Evolutionary conservation across 2,329 filamentous ascomycete genomes (phyloP).

Genomic region (Botrytis porri): DNA sequence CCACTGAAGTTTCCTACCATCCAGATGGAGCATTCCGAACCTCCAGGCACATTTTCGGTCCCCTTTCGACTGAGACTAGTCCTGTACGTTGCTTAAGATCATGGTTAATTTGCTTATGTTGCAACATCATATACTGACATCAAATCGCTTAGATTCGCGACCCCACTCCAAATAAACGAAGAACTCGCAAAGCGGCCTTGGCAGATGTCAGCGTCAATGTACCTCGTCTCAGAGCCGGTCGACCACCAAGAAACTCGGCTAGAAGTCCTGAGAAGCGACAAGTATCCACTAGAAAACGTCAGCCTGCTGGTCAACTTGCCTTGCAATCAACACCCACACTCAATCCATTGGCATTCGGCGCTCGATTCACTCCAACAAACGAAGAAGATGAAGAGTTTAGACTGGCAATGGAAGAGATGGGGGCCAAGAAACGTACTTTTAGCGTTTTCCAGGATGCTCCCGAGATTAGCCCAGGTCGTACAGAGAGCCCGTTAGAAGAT

Average conservation of each 20-base stretch:
- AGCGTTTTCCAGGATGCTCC: slow-evolving; percentile 35
- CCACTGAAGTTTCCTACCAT: slow-evolving; percentile 63
- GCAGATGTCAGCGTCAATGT: slow-evolving; percentile 31
- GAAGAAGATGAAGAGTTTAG: slow-evolving; percentile 38
- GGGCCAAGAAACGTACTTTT: slow-evolving; percentile 33
- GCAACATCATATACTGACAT: slow-evolving; percentile 18
- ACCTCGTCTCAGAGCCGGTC: slow-evolving; percentile 27
- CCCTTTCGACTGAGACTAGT: slow-evolving; percentile 51
- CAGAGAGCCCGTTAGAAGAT: slow-evolving; percentile 37
- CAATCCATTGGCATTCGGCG: slow-evolving; percentile 31
- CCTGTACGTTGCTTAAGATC: slow-evolving; percentile 43
- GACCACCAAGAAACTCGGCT: slow-evolving; percentile 22
- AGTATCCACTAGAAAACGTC: slow-evolving; percentile 13
- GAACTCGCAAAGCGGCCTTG: slow-evolving; percentile 29
- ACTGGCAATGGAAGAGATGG: slow-evolving; percentile 32
- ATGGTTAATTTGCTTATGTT: background rate
- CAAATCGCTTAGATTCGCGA: slow-evolving; percentile 19
- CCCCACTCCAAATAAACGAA: slow-evolving; percentile 35
- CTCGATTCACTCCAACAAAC: slow-evolving; percentile 27
- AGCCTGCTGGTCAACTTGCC: slow-evolving; percentile 18
- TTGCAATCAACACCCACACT: slow-evolving; percentile 24
- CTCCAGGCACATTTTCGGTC: slow-evolving; percentile 58
- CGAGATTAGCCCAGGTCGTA: slow-evolving; percentile 35
- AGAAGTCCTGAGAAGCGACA: slow-evolving; percentile 27
- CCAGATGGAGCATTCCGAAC: slow-evolving; percentile 50